Percentiles rank a stretch among this genome's conserved stretches.
phyloP scores from a whole-genome alignment of 2,329 filamentous ascomycete genomes.

The Fulvia fulva region DNA sequence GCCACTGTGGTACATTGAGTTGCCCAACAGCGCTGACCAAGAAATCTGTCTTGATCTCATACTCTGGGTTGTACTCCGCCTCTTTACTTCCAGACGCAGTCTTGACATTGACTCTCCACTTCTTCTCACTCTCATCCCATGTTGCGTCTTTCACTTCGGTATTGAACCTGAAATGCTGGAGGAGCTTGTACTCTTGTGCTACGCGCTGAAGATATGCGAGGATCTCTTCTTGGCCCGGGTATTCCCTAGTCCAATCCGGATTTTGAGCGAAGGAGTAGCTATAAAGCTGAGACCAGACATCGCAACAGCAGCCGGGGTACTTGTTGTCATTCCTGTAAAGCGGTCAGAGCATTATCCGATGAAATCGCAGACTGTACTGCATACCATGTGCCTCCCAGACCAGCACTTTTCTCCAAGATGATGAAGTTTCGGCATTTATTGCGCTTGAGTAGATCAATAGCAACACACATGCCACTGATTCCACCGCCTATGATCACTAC shows the following conservation, averaged over 20 bases:
- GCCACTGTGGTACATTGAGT: slow-evolving; percentile 52
- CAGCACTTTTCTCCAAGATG: slow-evolving; percentile 54
- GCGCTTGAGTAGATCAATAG: slow-evolving; percentile 53
- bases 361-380: too few relatives aligned
- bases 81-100: slow-evolving; percentile 51
- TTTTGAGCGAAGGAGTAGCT: slow-evolving; percentile 60
- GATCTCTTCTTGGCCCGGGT: slow-evolving; percentile 59
- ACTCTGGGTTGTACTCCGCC: slow-evolving; percentile 49
- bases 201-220: slow-evolving; percentile 52
- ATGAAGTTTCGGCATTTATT: slow-evolving; percentile 54
- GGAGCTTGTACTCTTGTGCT: slow-evolving; percentile 53
- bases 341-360: neutral
- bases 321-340: slow-evolving; percentile 45
- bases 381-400: slow-evolving; percentile 52
- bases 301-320: slow-evolving; percentile 47
- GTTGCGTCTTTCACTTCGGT: slow-evolving; percentile 49
- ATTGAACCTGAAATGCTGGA: slow-evolving; percentile 57
- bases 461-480: slow-evolving; percentile 49
- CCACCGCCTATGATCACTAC: slow-evolving; percentile 56
- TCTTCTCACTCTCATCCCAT: slow-evolving; percentile 52
- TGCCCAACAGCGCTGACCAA: slow-evolving; percentile 57
- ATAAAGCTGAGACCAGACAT: slow-evolving; percentile 54
- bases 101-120: slow-evolving; percentile 50
- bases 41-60: slow-evolving; percentile 54
- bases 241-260: slow-evolving; percentile 54